These are phyloP conservation scores for Cercophora newfieldiana DNA, from an alignment of 495 filamentous ascomycete species.

Conservation along the genomic window DNA sequence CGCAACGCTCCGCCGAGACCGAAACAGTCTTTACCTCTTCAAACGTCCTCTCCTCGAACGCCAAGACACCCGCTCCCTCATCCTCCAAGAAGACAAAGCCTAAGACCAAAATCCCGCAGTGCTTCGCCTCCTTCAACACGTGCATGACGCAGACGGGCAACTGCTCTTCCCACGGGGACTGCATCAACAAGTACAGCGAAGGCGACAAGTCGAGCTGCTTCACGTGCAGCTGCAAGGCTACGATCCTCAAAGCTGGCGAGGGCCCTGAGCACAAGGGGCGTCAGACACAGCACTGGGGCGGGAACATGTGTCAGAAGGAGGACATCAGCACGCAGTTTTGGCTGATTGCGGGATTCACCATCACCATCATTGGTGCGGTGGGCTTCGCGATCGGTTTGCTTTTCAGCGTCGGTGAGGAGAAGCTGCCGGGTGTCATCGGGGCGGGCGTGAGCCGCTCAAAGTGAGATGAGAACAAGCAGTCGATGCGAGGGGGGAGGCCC, in stretches of 20 bases:
- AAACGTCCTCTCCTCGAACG: slow-evolving; percentile 15
- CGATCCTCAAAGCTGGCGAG: slow-evolving; percentile 46
- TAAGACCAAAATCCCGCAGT: slow-evolving; percentile 50
- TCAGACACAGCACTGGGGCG: slow-evolving; percentile 65
- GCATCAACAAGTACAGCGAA: slow-evolving; percentile 58
- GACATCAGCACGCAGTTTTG: slow-evolving; percentile 88
- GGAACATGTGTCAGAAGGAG: slow-evolving; percentile 85
- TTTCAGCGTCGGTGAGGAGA: slow-evolving; percentile 73
- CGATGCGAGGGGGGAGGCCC: neutral
- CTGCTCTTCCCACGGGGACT: slow-evolving; percentile 76
- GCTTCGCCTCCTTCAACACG: slow-evolving; percentile 61
- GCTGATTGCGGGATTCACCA: slow-evolving; percentile 69
- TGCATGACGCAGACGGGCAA: slow-evolving; percentile 64
- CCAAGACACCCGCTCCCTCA: slow-evolving; percentile 22
- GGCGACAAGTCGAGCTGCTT: slow-evolving; percentile 61
- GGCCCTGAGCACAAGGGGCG: slow-evolving; percentile 26
- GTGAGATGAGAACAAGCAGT: slow-evolving; percentile 17
- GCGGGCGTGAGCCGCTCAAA: slow-evolving; percentile 74
- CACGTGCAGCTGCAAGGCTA: slow-evolving; percentile 67
- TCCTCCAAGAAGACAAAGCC: slow-evolving; percentile 16
- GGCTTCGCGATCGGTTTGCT: slow-evolving; percentile 71
- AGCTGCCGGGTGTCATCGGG: slow-evolving; percentile 81
- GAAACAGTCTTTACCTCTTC: slow-evolving; percentile 33
- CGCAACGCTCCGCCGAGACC: slow-evolving; percentile 15
- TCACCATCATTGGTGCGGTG: slow-evolving; percentile 61